Conservation (phyloP, 2,329 filamentous ascomycete genomes). For the Colletotrichum brevisporum region DNA sequence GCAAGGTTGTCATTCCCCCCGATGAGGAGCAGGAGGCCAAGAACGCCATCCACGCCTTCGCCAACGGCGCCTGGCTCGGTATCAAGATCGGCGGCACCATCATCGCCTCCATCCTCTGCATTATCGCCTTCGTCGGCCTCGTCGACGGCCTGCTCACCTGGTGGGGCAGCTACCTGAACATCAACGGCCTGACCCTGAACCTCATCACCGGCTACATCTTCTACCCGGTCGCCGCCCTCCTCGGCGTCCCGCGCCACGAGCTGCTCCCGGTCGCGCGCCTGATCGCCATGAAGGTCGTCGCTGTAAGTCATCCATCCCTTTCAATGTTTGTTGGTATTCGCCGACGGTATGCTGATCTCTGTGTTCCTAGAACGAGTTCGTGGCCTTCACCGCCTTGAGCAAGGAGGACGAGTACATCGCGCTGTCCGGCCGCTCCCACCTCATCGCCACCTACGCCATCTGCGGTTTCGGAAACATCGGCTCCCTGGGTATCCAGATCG, state of each 20-base stretch:
- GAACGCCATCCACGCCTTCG: constrained; percentile 88
- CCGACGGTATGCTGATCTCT: constrained; percentile 45
- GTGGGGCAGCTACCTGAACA: constrained; percentile 86
- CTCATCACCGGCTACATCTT: constrained; percentile 83
- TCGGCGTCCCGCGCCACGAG: constrained; percentile 80
- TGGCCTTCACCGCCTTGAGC: constrained; percentile 74
- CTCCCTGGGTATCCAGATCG: constrained; percentile 90
- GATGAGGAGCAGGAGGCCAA: constrained; percentile 82
- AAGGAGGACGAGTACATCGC: constrained; percentile 63
- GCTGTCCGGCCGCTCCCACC: constrained; percentile 78
- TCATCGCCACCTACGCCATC: constrained; percentile 89
- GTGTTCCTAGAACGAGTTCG: constrained; percentile 78
- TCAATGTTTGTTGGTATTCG: constrained; percentile 9
- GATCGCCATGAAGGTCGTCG: constrained; percentile 88
- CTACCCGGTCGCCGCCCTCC: constrained; percentile 84
- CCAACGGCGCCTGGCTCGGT: constrained; percentile 87
- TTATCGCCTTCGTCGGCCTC: constrained; percentile 82
- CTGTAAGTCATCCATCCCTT: constrained; percentile 57
- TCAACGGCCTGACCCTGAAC: constrained; percentile 80
- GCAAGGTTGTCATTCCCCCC: constrained; percentile 84
- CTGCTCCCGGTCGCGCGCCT: constrained; percentile 82
- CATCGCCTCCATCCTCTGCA: constrained; percentile 82
- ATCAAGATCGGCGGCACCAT: constrained; percentile 92
- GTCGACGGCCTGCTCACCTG: constrained; percentile 84
- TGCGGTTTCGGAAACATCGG: constrained; percentile 90